phyloP scores from a whole-genome alignment of 2,329 filamentous ascomycete species.

The Fusarium continuum region DNA sequence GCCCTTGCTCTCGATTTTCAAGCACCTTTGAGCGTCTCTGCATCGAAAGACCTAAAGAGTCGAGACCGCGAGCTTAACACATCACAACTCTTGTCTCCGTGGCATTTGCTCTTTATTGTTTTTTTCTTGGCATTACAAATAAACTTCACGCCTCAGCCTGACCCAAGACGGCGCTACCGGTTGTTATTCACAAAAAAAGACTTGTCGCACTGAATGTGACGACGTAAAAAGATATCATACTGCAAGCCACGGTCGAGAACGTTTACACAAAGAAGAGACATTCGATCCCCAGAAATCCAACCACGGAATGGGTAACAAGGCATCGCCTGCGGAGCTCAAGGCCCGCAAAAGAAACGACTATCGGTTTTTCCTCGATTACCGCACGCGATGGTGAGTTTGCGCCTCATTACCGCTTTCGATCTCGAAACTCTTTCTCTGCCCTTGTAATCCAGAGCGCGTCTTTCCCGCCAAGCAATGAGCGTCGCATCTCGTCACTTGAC shows the following conservation, averaged over 20 bases:
- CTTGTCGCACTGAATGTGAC: not conserved
- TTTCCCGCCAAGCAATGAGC: not conserved
- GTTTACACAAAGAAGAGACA: not conserved
- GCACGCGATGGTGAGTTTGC: slow-evolving; percentile 78
- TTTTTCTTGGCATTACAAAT: slow-evolving; percentile 4
- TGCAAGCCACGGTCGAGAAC: slow-evolving; percentile 10
- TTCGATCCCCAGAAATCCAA: not conserved
- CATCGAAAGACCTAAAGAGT: not conserved
- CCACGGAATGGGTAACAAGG: slow-evolving; percentile 22
- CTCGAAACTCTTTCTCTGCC: not conserved
- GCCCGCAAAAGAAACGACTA: slow-evolving; percentile 76
- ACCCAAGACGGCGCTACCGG: slow-evolving; percentile 17
- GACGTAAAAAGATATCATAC: not conserved
- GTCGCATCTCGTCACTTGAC: not conserved
- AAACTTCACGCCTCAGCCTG: slow-evolving; percentile 24
- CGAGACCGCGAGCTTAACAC: not conserved
- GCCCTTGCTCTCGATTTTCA: not conserved
- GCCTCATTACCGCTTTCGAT: not conserved
- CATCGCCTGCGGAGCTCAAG: slow-evolving; percentile 58
- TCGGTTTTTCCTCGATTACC: slow-evolving; percentile 79
- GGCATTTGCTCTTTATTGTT: slow-evolving; percentile 2
- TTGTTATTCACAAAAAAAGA: not conserved
- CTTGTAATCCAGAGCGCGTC: not conserved
- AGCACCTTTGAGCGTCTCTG: not conserved
- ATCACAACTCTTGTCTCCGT: not conserved